Evolutionary conservation across 2,329 filamentous ascomycete species (phyloP), one percentile per base, ranked within the genome.

Genomic region (Aspergillus neoniger): DNA sequence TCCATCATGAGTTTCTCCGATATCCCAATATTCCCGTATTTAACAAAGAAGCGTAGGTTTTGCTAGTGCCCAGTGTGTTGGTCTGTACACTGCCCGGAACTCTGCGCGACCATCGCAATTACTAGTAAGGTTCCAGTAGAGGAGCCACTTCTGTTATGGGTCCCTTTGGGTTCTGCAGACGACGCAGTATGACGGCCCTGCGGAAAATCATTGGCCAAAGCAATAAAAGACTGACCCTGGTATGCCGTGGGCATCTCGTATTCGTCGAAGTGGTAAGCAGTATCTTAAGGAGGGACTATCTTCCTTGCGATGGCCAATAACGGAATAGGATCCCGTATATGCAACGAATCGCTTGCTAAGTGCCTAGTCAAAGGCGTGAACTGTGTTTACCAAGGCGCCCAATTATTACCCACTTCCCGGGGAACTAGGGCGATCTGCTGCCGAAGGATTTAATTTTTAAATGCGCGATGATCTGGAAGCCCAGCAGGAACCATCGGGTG

Each of bases 361-460:
- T 17, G n/a, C 28, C 47, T 50, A 50, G 47, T n/a, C n/a, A 32
- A 50, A 50, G 25, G 25, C 47, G 41, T 30, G 47, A 28, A 50
- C 25, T 32, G 25, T 50, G 47, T 32, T 50, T 50, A 50, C 47
- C 47, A 32, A 9, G 44, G 44, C 44, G 44, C 23, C 44, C 44
- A 49, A 50, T 6, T 30, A n/a, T 50, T 50, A 50, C 47, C 47
- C 25, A 50, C 47, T 30, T 50, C 47, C n/a, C 17, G 25, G 47
- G 47, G 47, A 50, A 30, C 47, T 50, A 50, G 47, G 47, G 47
- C 25, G 47, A 50, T 50, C 47, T 50, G 47, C 47, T 50, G 47
- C 41, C 41, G 41, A 30, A 30, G 23, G 47, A 50, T 30, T 30
- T 5, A 50, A 32, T 30, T 19, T 50, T 17, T 50, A 21, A 50